Percentiles rank a stretch among this genome's conserved stretches.
Evolutionary conservation across 371 early-diverging fungal species (phyloP).

Genomic region (Blakeslea trispora): DNA sequence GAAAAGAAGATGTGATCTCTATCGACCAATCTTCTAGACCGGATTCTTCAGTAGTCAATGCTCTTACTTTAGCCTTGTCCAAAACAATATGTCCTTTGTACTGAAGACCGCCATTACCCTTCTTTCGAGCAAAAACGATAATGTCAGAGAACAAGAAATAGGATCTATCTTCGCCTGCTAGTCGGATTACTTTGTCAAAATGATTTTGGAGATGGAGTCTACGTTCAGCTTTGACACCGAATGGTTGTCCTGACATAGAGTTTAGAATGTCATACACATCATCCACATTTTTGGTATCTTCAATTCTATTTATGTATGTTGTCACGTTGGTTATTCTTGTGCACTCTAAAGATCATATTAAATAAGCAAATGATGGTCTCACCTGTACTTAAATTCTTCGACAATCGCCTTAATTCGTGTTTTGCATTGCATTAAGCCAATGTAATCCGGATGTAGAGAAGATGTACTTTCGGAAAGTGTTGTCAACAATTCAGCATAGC

Average conservation of each 20-base stretch:
- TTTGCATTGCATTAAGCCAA: conserved; percentile 33
- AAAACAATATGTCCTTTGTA: conserved; percentile 43
- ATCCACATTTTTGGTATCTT: conserved; percentile 40
- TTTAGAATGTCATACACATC: conserved; percentile 39
- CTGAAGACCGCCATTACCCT: conserved; percentile 29
- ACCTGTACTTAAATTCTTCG: conserved; percentile 28
- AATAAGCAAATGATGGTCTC: conserved; percentile 7
- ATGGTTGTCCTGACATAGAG: conserved; percentile 37
- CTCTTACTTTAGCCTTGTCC: conserved; percentile 34
- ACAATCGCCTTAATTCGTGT: conserved; percentile 24
- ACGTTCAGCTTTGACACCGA: conserved; percentile 37
- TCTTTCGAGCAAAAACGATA: conserved; percentile 36
- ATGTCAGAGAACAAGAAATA: conserved; percentile 48
- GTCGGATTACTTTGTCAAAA: conserved; percentile 15
- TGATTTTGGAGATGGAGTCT: conserved; percentile 17
- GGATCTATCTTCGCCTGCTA: conserved; percentile 33
- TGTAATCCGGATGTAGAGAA: conserved; percentile 50
- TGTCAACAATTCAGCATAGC: conserved; percentile 31
- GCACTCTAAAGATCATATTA: conserved; percentile 1
- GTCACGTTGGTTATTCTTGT: not conserved
- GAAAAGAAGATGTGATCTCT: conserved; percentile 39
- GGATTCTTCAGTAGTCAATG: conserved; percentile 27
- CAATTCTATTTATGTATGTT: conserved; percentile 18
- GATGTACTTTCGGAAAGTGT: conserved; percentile 39
- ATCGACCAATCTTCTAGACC: conserved; percentile 31